Base-by-base conservation (phyloP, 805 yeast genomes). In the Millerozyma acaciae region DNA sequence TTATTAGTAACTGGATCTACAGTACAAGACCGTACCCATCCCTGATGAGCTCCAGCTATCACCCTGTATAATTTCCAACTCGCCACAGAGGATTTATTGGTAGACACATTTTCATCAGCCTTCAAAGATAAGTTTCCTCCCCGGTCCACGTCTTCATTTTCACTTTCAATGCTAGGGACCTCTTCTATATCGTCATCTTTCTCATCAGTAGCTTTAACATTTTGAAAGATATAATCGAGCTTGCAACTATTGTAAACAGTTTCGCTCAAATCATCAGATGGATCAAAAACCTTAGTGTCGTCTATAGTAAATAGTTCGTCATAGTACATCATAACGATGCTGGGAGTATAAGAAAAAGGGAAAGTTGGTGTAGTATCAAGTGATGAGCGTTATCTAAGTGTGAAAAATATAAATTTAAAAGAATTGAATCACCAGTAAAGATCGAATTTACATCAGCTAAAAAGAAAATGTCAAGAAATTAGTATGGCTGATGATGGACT, bases 11-110 rank as follows among this genome's bases (percentile, higher is more conserved):
- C 55, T 1, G 95, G 95, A 39, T 93, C 97, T 13, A 84, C 74
- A 6, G 81, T 70, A 3, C 88, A 63, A n/a, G 85, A 72, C 28
- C 95, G 70, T 1, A 93, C 87, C 89, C 97, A 89, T 0, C 99
- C 98, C 24, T 75, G 70, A 54, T 93, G 98, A 3, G 97, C 97
- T 3, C 69, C 68, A 1, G 84, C 77, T 1, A 90, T 68, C 3
- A 90, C 87, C 36, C 82, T 68, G 51, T 67, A 69, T 5, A 85
- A 67, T 45, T 76, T 75, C 95, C 95, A 87, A 13, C 41, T 21
- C 7, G 10, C 13, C 6, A 23, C 10, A 12, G 26, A 8, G 10
- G 26, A 7, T 23, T 10, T 23, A 23, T 23, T n/a, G n/a, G n/a
- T n/a, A n/a, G n/a, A n/a, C n/a, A n/a, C n/a, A n/a, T n/a, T n/a